These are phyloP conservation scores for Lentinula lateritia DNA, from an alignment of 768 basidiomycete genomes.

Conservation along the genomic window DNA sequence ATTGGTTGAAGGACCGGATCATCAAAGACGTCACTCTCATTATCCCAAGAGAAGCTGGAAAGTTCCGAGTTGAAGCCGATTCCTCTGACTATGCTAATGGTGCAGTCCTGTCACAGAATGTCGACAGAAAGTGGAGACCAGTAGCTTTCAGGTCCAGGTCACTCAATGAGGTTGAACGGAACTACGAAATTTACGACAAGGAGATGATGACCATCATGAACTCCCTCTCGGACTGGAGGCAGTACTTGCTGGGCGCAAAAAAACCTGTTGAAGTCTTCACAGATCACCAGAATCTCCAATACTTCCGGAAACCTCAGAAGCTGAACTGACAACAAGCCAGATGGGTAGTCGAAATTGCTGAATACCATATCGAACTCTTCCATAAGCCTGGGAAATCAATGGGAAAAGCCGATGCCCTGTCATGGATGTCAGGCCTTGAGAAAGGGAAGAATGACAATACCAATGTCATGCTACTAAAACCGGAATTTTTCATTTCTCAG, in stretches of 20 bases:
- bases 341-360: constrained; percentile 1
- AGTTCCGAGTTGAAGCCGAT: too few species aligned
- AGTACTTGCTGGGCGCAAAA: constrained; percentile 16
- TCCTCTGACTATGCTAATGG: constrained; percentile 26
- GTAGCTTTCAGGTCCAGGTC: constrained; percentile 27
- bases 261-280: constrained; percentile 10
- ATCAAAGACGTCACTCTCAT: constrained; percentile 19
- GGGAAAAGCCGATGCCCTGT: not conserved
- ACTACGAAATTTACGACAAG: constrained; percentile 33
- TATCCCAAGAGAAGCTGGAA: constrained; percentile 15
- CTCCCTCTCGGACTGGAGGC: constrained; percentile 24
- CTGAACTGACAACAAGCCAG: constrained; percentile 7
- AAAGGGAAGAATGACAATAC: not conserved
- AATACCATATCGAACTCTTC: too few species aligned
- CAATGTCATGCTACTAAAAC: not conserved
- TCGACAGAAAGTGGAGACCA: constrained; percentile 22
- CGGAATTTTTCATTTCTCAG: too few species aligned
- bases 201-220: constrained; percentile 38
- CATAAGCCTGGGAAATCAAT: too few species aligned
- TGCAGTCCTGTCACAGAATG: constrained; percentile 25
- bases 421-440: not conserved
- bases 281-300: constrained; percentile 22
- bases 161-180: constrained; percentile 21
- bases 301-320: constrained; percentile 12
- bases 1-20: constrained; percentile 21